Base-by-base conservation (phyloP, 2,329 filamentous ascomycete species). In the Beauveria brongniartii region DNA sequence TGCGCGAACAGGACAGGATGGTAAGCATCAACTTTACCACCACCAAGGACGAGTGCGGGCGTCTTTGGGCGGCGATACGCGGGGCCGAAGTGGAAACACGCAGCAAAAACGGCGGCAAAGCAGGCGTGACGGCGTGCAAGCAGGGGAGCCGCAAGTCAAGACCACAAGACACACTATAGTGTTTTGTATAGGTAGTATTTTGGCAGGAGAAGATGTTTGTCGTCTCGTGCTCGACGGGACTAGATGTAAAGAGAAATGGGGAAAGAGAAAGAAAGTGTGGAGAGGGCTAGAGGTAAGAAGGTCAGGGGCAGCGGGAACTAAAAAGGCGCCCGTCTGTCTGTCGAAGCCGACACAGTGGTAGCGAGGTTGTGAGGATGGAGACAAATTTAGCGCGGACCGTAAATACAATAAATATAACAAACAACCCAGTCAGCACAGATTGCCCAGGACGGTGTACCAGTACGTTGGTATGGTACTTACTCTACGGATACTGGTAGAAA, bases 191-290 rank as follows among this genome's bases (percentile, higher is more conserved):
- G 9, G 16, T 10, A 30, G 26, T 51, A 20, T 34, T 10, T 9
- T 20, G 26, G 6, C 3, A n/a, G 20, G 41, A 37, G 34, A 9
- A 56, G 18, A 5, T 20, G 3, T n/a, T 5, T 22, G 34, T 51
- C 47, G 55, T 59, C 47, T 24, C 55, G 51, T 40, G 41, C 22
- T 24, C 28, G 34, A 16, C 14, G 55, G 48, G 55, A 52, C 14
- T 44, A 59, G 55, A 59, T 18, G 34, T 14, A 34, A 54, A 56
- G 52, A 37, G 53, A 61, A 56, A 61, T 55, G 59, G 46, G 59
- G 53, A 56, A 61, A 61, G 52, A 61, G 53, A 51, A 47, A 34
- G 16, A 46, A 52, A 43, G 59, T 51, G 59, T 51, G 53, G 59
- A 61, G 59, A 61, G 51, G 46, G 43, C 40, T 56, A 46, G 54